Evolutionary conservation across 192 early-diverging fungal genomes (phyloP).

Genomic region (Coemansia sp.): DNA sequence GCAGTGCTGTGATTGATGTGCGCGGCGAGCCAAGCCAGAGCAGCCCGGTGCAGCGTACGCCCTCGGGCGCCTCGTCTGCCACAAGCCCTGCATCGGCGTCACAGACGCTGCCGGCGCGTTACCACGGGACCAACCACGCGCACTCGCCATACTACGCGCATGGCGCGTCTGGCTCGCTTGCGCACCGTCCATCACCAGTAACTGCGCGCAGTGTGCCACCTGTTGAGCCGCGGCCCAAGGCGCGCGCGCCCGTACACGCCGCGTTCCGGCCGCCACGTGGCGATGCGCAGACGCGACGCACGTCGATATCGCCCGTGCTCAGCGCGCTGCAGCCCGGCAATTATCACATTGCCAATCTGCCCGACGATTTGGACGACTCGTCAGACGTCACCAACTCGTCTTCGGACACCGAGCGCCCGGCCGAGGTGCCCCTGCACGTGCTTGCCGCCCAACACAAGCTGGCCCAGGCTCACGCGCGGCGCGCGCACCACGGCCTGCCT

Average conservation of each 20-base stretch:
- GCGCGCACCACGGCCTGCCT: not conserved
- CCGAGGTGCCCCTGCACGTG: not conserved
- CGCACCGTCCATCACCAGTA: no score
- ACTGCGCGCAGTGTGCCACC: no score
- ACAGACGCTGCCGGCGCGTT: conserved; percentile 23
- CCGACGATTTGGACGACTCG: conserved; percentile 36
- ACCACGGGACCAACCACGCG: conserved; percentile 45
- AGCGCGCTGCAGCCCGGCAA: conserved; percentile 40
- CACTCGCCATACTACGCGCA: conserved; percentile 48
- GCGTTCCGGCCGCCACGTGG: not conserved
- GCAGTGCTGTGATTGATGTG: conserved; percentile 38
- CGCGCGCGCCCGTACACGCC: not conserved
- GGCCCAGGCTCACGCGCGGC: not conserved
- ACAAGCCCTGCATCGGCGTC: not conserved
- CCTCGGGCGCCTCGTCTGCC: conserved; percentile 1
- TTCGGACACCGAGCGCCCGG: not conserved
- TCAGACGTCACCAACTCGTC: conserved; percentile 17
- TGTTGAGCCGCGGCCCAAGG: not conserved
- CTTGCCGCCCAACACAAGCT: conserved; percentile 1
- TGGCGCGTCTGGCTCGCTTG: conserved; percentile 21
- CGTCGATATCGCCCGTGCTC: conserved; percentile 46
- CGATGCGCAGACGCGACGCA: not conserved
- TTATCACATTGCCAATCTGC: conserved; percentile 50
- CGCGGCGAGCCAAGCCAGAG: conserved; percentile 8
- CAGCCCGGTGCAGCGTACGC: not conserved